Evolutionary conservation across 2,329 filamentous ascomycete genomes (phyloP).

Genomic region (Fusarium illudens): DNA sequence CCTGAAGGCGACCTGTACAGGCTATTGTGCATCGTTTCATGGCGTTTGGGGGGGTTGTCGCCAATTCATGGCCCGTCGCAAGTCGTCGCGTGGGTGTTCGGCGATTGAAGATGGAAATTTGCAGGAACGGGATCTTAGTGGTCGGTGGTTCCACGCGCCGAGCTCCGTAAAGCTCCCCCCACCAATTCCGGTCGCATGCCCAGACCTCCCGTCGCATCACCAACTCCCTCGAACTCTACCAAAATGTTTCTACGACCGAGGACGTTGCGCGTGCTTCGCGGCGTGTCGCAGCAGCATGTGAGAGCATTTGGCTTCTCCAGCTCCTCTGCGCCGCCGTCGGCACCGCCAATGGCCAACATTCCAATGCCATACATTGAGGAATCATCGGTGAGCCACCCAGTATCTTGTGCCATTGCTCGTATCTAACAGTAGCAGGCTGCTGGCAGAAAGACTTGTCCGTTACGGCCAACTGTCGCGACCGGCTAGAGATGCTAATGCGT

Average conservation of each 20-base stretch:
- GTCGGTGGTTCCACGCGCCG: conserved; percentile 8
- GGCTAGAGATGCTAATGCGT: conserved; percentile 25
- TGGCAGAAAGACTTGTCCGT: conserved; percentile 79
- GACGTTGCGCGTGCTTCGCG: conserved; percentile 45
- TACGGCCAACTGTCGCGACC: background rate
- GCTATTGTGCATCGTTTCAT: conserved; percentile 44
- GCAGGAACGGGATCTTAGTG: background rate
- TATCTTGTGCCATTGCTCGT: background rate
- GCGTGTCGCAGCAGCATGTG: conserved; percentile 46
- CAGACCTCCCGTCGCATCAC: conserved; percentile 13
- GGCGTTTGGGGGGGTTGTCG: conserved; percentile 9
- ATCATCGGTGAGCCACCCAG: conserved; percentile 48
- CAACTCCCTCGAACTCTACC: conserved; percentile 16
- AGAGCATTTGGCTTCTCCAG: conserved; percentile 56
- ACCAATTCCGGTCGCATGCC: conserved; percentile 33
- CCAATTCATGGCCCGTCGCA: conserved; percentile 26
- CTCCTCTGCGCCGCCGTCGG: conserved; percentile 36
- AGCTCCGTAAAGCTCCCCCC: conserved; percentile 37
- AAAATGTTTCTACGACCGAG: conserved; percentile 46
- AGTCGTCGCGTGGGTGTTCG: background rate
- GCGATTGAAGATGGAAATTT: conserved; percentile 15
- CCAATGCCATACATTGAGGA: conserved; percentile 67
- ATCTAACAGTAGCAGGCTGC: conserved; percentile 65
- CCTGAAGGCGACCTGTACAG: conserved; percentile 21
- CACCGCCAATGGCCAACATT: conserved; percentile 52